Evolutionary conservation across 129 eudicot genomes (phyloP).

Genomic region (Glebionis coronaria): DNA sequence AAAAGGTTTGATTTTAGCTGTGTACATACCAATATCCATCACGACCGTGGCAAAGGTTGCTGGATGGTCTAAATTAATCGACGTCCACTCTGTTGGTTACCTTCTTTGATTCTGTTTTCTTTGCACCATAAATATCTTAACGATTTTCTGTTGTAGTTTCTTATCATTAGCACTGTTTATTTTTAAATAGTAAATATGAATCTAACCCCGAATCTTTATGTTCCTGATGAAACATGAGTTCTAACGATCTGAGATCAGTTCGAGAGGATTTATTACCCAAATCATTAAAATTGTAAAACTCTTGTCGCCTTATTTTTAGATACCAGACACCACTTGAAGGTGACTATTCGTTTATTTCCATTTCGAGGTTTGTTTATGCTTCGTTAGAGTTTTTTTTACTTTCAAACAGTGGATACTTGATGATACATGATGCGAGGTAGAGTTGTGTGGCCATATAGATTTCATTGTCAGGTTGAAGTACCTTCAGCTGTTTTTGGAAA

Average conservation of each 20-base stretch:
- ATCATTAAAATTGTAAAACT: background rate
- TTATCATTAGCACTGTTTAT: no score
- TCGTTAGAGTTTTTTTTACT: constrained; percentile 39
- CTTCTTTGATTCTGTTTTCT: no score
- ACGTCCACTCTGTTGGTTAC: no score
- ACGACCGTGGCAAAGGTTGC: no score
- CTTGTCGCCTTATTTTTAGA: constrained; percentile 26
- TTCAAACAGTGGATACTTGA: constrained; percentile 37
- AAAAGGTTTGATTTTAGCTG: no score
- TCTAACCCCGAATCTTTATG: constrained; percentile 31
- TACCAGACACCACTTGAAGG: constrained; percentile 41
- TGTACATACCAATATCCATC: no score
- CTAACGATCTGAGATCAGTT: constrained; percentile 12
- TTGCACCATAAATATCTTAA: no score
- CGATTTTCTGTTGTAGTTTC: no score
- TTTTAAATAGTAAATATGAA: constrained; percentile 42
- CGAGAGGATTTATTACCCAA: background rate
- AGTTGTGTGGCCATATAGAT: constrained; percentile 53
- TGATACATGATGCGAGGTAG: constrained; percentile 51
- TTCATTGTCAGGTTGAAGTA: constrained; percentile 56
- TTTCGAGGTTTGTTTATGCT: no score
- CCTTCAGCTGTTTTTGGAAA: no score
- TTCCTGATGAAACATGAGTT: constrained; percentile 40
- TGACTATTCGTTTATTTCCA: no score
- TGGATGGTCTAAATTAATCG: no score